Evolutionary conservation across 169 alveolate genomes (phyloP), one percentile per base, ranked within the genome.

Genomic region (Plasmodium yoelii): DNA sequence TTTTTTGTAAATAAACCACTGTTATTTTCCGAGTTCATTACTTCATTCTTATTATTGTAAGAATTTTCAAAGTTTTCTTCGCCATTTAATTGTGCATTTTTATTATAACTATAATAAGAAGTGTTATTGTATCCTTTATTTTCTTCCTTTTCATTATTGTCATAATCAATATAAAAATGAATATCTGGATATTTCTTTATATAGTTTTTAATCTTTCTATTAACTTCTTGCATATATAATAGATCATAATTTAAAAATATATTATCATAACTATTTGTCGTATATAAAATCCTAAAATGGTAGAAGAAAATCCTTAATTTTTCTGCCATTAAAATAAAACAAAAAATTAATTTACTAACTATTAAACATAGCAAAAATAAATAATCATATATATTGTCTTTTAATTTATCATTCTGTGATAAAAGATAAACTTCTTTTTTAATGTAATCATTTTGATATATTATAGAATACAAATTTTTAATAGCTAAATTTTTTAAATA

Each of bases 171-270:
- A 70, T 86, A 86, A 60, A 86, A 86, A 59, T 68, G 67, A 46
- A 86, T 86, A 69, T 86, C 91, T 24, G 91, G 91, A 64, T 86
- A 70, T 24, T 24, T 86, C 87, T 53, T 86, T 28, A 86, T 86
- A 55, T 86, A 86, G 53, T 39, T 86, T 64, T 86, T 86, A 59
- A 86, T 86, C 53, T 70, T 86, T 39, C 91, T 44, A 8, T 86
- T 86, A 15, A 47, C 47, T 42, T 86, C 87, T 47, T 86, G 91
- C 91, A 86, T 86, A 46, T 59, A 59, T 49, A 86, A 64, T 57
- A 86, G 60, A 63, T 86, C 91, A 59, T 34, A 86, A 70, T 86
- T 86, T 70, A 86, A 86, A 86, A 86, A 86, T 0, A 86, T 42
- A n/a, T 82, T 68, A 13, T 82, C 64, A 69, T 42, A 19, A 51